Evolutionary conservation across 176 grass and related monocot genomes (phyloP).

Genomic region (Oryza australiensis): DNA sequence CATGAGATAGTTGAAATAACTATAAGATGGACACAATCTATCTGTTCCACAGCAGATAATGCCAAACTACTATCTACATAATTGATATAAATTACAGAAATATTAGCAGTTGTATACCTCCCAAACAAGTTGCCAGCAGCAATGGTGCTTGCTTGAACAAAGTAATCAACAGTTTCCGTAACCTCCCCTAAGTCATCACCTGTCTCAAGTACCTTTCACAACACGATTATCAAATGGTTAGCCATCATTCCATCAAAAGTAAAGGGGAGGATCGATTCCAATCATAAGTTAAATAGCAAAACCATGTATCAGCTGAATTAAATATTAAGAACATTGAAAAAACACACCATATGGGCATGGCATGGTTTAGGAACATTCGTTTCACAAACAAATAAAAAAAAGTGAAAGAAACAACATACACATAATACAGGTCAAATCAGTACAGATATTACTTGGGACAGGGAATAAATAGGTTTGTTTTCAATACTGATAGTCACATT

Average conservation of each 20-base stretch:
- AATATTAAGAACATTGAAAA: background rate
- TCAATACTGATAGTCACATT: background rate
- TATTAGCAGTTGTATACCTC: constrained; percentile 48
- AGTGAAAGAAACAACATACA: background rate
- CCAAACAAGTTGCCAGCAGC: constrained; percentile 95
- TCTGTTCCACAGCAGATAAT: background rate
- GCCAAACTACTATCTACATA: background rate
- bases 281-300: constrained; percentile 23
- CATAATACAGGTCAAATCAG: background rate
- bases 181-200: constrained; percentile 97
- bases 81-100: background rate
- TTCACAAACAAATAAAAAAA: background rate
- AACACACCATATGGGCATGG: background rate
- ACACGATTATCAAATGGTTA: constrained; percentile 7
- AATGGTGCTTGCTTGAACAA: constrained; percentile 86
- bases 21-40: background rate
- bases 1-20: background rate
- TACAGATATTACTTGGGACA: background rate
- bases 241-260: background rate
- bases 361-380: background rate
- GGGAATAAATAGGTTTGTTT: constrained; percentile 3
- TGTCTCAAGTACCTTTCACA: constrained; percentile 83
- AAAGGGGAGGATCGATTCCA: constrained; percentile 6
- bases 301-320: background rate
- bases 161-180: constrained; percentile 99